phyloP scores from a whole-genome alignment of 306 rosid species.

The Citrullus mucosospermus region DNA sequence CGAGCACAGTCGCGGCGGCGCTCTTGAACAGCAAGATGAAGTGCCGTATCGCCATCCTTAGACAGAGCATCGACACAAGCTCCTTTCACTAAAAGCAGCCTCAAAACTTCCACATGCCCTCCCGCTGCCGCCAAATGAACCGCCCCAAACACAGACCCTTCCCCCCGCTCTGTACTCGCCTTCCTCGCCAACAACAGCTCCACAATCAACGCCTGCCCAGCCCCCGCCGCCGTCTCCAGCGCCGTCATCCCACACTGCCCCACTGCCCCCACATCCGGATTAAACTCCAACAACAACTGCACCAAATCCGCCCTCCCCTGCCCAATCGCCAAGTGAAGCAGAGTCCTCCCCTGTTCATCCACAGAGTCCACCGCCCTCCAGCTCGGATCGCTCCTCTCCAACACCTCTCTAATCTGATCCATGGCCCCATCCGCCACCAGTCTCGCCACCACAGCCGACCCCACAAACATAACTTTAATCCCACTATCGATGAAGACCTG shows the following conservation, averaged over 20 bases:
- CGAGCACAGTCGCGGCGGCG: conserved; percentile 42
- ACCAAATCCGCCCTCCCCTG: conserved; percentile 49
- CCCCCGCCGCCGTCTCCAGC: conserved; percentile 45
- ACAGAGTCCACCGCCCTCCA: conserved; percentile 45
- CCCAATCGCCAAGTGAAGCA: conserved; percentile 49
- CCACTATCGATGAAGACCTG: conserved; percentile 74
- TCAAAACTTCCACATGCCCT: conserved; percentile 59
- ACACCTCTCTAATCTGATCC: conserved; percentile 53
- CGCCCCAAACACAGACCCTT: conserved; percentile 35
- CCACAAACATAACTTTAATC: conserved; percentile 55
- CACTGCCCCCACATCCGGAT: conserved; percentile 38
- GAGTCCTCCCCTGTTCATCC: conserved; percentile 39
- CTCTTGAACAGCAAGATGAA: conserved; percentile 56
- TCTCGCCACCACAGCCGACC: conserved; percentile 43
- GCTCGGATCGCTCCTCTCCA: conserved; percentile 42
- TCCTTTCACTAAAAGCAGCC: conserved; percentile 61
- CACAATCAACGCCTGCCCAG: conserved; percentile 43
- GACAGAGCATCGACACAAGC: conserved; percentile 38
- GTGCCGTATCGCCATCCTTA: conserved; percentile 56
- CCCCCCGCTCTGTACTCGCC: conserved; percentile 45
- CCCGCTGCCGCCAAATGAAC: conserved; percentile 41
- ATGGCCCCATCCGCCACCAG: conserved; percentile 45
- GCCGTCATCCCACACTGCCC: conserved; percentile 40
- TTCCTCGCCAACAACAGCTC: conserved; percentile 62
- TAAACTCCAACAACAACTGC: conserved; percentile 60